Evolutionary conservation across 441 rosid species (phyloP), one percentile per base, ranked within the genome.

Genomic region (Sinapis alba): DNA sequence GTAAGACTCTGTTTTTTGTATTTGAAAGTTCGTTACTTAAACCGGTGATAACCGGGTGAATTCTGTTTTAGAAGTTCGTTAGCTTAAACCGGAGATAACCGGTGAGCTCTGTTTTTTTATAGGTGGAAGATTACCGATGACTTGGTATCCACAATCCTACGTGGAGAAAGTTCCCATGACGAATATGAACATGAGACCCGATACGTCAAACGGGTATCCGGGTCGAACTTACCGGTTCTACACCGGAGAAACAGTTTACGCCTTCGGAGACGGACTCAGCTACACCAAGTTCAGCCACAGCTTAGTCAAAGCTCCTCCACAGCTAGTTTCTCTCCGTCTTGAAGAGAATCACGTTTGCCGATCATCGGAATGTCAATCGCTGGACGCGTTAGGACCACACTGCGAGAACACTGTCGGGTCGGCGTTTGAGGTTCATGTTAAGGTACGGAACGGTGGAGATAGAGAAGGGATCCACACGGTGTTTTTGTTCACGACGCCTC

Each of bases 171-270:
- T 96, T 7, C 91, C 96, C 3, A 96, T 96, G 99, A 90, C 97
- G 6, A 88, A 91, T 68, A 96, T 96, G 99, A 93, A 93, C 80
- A 93, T 91, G 99, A 90, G 99, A 79, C 88, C 98, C 1, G 86
- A 93, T 27, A 81, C 87, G 5, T 59, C 88, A 2, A 88, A 24
- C 3, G 97, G 98, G 36, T 96, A 93, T 77, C 98, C 99, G 0
- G 98, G 98, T 15, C 80, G 98, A 76, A 91, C 83, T 0, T 93
- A 93, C 79, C 77, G 98, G 15, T 94, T 94, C 81, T 94, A 94
- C 88, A 85, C 86, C 0, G 97, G 98, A 9, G 92, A 86, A 76
- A 87, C 96, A 0, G 90, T 91, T 18, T 94, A 84, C 69, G 19
- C 81, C 16, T 94, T 94, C 56, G 98, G 98, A 27, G 96, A 91